Conservation (phyloP, 2,329 filamentous ascomycete species). For the Aspergillus flavus region DNA sequence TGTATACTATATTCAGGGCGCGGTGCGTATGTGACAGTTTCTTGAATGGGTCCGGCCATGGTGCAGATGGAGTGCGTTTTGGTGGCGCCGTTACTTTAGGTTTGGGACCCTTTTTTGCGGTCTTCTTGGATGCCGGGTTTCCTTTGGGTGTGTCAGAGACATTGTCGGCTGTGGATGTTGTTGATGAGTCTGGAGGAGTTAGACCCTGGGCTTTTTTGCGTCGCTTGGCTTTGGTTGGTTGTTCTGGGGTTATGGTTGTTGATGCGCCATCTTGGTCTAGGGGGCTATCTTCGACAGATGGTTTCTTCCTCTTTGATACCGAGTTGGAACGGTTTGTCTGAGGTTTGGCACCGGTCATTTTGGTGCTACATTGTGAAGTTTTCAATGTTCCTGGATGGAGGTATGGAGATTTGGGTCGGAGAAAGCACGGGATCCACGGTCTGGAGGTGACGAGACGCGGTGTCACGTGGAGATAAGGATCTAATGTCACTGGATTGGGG, state of each 20-base stretch:
- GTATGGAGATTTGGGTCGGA: neutral
- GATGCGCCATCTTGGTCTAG: neutral
- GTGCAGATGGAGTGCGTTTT: slow-evolving; percentile 43
- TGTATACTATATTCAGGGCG: slow-evolving; percentile 89
- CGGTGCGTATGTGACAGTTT: slow-evolving; percentile 74
- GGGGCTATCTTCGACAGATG: neutral
- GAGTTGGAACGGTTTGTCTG: neutral
- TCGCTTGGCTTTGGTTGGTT: neutral
- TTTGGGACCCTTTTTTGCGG: slow-evolving; percentile 10
- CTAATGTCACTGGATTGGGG: slow-evolving; percentile 11
- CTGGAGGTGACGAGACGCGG: slow-evolving; percentile 17
- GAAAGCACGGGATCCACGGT: neutral
- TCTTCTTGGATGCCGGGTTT: slow-evolving; percentile 7
- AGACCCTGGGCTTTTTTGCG: neutral
- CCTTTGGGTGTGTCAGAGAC: neutral
- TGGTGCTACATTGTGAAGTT: slow-evolving; percentile 6
- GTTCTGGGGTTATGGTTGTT: neutral
- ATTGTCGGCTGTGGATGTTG: neutral
- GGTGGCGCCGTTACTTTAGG: slow-evolving; percentile 4
- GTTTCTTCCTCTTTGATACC: slow-evolving; percentile 2
- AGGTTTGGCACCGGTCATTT: slow-evolving; percentile 4
- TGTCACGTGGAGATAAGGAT: slow-evolving; percentile 21
- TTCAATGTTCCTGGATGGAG: neutral
- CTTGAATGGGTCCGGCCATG: slow-evolving; percentile 77
- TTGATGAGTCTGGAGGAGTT: neutral